Evolutionary conservation across 805 yeast species (phyloP), one percentile per base, ranked within the genome.

Genomic region (Candida jianshihensis): DNA sequence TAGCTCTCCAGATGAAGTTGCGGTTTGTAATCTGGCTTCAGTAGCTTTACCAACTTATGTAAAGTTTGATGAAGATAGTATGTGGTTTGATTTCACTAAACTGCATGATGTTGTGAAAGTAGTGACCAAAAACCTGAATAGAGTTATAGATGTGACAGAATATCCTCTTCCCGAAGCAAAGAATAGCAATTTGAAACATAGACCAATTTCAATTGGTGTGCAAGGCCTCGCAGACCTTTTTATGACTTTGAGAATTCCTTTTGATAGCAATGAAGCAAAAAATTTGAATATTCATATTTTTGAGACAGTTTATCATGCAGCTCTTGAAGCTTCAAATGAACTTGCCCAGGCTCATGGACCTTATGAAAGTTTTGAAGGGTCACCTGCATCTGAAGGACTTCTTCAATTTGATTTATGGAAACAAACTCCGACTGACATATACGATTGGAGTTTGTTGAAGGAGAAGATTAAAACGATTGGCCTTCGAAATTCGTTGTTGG

Each of bases 131-230:
- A 90, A 90, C 60, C 67, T 90, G 59, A 81, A 90, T 68, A 71
- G 64, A 54, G 73, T 90, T 41, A 90, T 90, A 40, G 97, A 90
- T 64, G 74, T 81, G 44, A 85, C 88, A 54, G 70, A 66, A 56
- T 90, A 90, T 57, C 97, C 98, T 5, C 80, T 85, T 18, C 75
- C 70, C 36, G 82, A 76, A 46, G 90, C 97, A 5, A 71, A 70
- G 51, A 54, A 43, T 31, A 85, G 96, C 14, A 90, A 92, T 60
- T 63, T 75, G 69, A 78, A 77, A 53, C 82, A 90, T 60, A 72
- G 98, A 50, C 97, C 98, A 16, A 75, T 90, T 51, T 97, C 97
- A n/a, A 63, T 90, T 17, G 98, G 98, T 48, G 96, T 90, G n/a
- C 96, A 90, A 61, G 98, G 98, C 40, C 68, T 90, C 37, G 96